Evolutionary conservation across 202 grass and related monocot species (phyloP).

Genomic region (Eragrostis tef): DNA sequence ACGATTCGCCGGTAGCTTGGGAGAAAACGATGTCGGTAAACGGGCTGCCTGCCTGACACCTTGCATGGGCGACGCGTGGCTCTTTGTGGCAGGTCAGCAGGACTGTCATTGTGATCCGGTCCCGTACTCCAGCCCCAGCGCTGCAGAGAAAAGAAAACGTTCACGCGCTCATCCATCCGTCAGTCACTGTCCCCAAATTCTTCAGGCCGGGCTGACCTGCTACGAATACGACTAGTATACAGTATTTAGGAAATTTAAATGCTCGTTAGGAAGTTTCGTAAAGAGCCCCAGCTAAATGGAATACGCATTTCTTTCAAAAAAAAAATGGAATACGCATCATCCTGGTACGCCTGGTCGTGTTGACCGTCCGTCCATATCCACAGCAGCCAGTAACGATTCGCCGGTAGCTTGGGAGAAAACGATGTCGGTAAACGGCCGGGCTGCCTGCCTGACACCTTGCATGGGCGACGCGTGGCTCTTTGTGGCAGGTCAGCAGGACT

Average conservation of each 20-base stretch:
- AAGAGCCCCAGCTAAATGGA: too few relatives aligned
- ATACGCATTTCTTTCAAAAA: too few relatives aligned
- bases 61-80: conserved; percentile 58
- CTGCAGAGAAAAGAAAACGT: conserved; percentile 21
- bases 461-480: conserved; percentile 51
- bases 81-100: background rate
- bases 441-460: conserved; percentile 36
- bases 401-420: background rate
- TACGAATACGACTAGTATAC: background rate
- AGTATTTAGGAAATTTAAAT: too few relatives aligned
- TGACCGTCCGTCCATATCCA: background rate
- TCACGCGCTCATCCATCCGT: conserved; percentile 10
- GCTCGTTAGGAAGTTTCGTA: too few relatives aligned
- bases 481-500: conserved; percentile 23
- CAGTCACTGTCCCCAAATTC: conserved; percentile 36
- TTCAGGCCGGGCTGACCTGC: background rate
- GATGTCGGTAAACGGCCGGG: background rate
- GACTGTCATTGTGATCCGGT: conserved; percentile 25
- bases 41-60: conserved; percentile 13
- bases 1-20: conserved; percentile 11
- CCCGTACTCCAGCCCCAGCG: conserved; percentile 26
- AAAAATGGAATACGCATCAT: too few relatives aligned
- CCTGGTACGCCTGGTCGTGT: background rate
- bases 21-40: conserved; percentile 17
- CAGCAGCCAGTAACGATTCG: conserved; percentile 13